phyloP scores from a whole-genome alignment of 1,284 basidiomycete species.

The Ustilago loliicola region DNA sequence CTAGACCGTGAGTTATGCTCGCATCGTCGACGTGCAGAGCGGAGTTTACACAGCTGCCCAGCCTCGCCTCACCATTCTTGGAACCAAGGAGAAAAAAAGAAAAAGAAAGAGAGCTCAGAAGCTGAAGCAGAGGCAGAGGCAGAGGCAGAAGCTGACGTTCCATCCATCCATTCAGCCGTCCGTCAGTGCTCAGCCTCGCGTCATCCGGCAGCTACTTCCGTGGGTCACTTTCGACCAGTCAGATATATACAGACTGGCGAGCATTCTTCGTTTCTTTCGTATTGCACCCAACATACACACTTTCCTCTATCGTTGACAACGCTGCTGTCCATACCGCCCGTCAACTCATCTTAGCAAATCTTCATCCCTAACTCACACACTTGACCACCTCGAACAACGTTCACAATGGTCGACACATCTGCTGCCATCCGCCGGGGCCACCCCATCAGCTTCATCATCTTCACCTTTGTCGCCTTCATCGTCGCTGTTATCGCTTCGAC shows the following conservation, averaged over 20 bases:
- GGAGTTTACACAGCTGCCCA: slow-evolving; percentile 17
- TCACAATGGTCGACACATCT: slow-evolving; percentile 55
- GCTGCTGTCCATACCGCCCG: neutral
- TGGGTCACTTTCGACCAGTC: neutral
- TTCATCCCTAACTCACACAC: neutral
- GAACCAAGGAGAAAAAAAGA: slow-evolving; percentile 2
- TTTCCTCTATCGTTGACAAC: neutral
- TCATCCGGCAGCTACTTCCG: slow-evolving; percentile 7
- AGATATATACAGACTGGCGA: slow-evolving; percentile 4
- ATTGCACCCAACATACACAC: neutral
- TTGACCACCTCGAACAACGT: neutral
- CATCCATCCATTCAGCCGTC: slow-evolving; percentile 1
- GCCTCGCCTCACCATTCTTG: neutral
- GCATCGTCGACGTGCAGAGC: slow-evolving; percentile 30
- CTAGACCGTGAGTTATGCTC: slow-evolving; percentile 1
- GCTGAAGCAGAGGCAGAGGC: no score
- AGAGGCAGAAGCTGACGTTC: slow-evolving; percentile 3
- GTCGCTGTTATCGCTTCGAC: slow-evolving; percentile 65
- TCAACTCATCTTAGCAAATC: slow-evolving; percentile 10
- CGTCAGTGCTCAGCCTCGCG: neutral
- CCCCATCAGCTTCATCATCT: slow-evolving; percentile 63
- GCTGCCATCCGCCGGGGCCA: slow-evolving; percentile 63
- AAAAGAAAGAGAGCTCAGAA: slow-evolving; percentile 11
- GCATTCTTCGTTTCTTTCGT: neutral
- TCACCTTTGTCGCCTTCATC: slow-evolving; percentile 63